Evolutionary conservation across 176 grass and related monocot species (phyloP).

Genomic region (Neostapfia colusana): DNA sequence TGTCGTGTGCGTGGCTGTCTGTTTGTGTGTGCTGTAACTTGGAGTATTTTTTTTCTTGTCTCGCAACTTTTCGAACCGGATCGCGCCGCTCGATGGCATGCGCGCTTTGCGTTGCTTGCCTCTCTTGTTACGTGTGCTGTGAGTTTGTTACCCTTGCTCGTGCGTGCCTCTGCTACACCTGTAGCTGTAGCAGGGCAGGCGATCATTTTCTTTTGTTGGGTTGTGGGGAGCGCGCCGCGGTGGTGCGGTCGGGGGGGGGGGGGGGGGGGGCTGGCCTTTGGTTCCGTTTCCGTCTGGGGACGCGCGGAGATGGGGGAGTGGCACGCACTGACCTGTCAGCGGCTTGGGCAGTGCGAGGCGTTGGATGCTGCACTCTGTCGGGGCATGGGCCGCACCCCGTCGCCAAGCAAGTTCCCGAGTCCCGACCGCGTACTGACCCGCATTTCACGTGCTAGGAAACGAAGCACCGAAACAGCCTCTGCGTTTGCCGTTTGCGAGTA

Average conservation of each 20-base stretch:
- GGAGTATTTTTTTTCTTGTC: neutral
- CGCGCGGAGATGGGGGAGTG: neutral
- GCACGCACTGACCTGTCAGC: constrained; percentile 35
- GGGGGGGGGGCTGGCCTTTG: neutral
- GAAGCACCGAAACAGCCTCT: neutral
- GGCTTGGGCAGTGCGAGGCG: constrained; percentile 47
- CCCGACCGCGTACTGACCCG: neutral
- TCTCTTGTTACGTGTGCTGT: constrained; percentile 12
- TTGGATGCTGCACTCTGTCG: constrained; percentile 46
- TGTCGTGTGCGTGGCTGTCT: constrained; percentile 23
- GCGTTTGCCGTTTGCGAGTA: neutral
- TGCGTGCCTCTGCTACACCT: neutral
- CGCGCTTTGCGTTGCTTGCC: neutral
- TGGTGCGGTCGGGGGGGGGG: neutral
- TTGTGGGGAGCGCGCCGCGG: constrained; percentile 26
- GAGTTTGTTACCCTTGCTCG: neutral
- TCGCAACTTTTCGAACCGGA: constrained; percentile 29
- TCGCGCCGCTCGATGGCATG: constrained; percentile 30
- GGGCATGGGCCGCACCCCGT: constrained; percentile 25
- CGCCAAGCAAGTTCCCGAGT: neutral
- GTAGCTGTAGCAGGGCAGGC: neutral
- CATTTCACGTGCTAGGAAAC: neutral
- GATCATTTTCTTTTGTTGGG: constrained; percentile 41
- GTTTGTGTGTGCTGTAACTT: constrained; percentile 20
- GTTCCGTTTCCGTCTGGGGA: constrained; percentile 32